phyloP scores from a whole-genome alignment of 208 protist species.

The Wallacemonas sp. region DNA sequence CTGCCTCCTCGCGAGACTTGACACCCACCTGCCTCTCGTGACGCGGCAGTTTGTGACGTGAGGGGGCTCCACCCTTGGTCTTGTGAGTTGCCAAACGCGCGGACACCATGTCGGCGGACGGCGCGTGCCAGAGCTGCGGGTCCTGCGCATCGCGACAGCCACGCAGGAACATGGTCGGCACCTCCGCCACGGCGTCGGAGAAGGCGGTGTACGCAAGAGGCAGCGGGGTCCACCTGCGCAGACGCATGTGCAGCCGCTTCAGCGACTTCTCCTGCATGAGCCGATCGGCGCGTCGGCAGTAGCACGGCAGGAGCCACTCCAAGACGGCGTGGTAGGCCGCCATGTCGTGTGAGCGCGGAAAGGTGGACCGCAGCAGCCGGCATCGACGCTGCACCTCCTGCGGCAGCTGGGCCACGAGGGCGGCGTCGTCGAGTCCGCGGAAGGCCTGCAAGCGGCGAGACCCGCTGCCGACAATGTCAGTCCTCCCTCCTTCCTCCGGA shows the following conservation, averaged over 20 bases:
- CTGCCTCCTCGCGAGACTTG: neutral
- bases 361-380: slow-evolving; percentile 66
- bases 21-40: neutral
- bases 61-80: too few species aligned
- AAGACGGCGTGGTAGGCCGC: slow-evolving; percentile 60
- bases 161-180: slow-evolving; percentile 8
- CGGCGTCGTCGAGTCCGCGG: neutral
- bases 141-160: slow-evolving; percentile 25
- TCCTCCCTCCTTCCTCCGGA: too few species aligned
- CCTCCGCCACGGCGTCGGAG: slow-evolving; percentile 23
- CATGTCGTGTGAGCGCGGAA: slow-evolving; percentile 30
- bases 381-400: slow-evolving; percentile 53
- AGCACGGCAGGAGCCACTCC: slow-evolving; percentile 53
- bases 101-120: too few species aligned
- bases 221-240: slow-evolving; percentile 72
- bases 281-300: slow-evolving; percentile 64
- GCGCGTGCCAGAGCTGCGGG: slow-evolving; percentile 39
- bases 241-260: slow-evolving; percentile 31
- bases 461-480: too few species aligned
- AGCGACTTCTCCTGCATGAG: slow-evolving; percentile 61
- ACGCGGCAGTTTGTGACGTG: too few species aligned
- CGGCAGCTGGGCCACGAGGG: slow-evolving; percentile 33
- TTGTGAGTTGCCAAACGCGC: neutral
- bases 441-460: neutral
- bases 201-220: slow-evolving; percentile 24